Percentiles rank a stretch among this genome's conserved stretches.
These are phyloP conservation scores for Penicillium verhagenii DNA, from an alignment of 495 filamentous ascomycete genomes.

Conservation along the genomic window DNA sequence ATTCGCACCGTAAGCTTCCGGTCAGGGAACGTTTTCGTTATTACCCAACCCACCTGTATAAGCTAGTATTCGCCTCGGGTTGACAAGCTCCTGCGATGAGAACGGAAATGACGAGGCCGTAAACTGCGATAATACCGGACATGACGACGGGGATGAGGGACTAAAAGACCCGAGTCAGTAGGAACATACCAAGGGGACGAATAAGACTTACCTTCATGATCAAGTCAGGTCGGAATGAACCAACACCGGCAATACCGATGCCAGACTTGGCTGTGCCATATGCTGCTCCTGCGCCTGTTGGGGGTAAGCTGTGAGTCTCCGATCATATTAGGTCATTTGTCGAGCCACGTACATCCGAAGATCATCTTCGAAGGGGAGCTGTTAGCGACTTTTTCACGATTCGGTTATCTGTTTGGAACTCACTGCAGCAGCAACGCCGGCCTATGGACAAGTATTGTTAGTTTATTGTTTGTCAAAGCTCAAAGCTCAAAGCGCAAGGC, in stretches of 20 bases:
- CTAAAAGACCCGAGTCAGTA: constrained; percentile 40
- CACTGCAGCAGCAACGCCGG: constrained; percentile 88
- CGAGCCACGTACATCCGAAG: constrained; percentile 74
- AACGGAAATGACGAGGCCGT: constrained; percentile 93
- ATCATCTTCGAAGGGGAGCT: constrained; percentile 55
- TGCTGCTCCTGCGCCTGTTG: constrained; percentile 81
- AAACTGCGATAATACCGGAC: constrained; percentile 99
- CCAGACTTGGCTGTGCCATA: constrained; percentile 98
- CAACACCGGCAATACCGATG: constrained; percentile 93
- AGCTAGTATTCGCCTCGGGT: constrained; percentile 64
- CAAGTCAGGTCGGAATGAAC: constrained; percentile 86
- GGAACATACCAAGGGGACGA: background rate
- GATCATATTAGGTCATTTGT: constrained; percentile 3
- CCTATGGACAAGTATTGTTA: constrained; percentile 51
- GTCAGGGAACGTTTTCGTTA: background rate
- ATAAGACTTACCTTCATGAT: constrained; percentile 84
- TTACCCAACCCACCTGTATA: constrained; percentile 67
- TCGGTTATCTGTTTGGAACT: constrained; percentile 46
- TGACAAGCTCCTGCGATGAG: constrained; percentile 83
- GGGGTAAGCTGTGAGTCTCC: constrained; percentile 17
- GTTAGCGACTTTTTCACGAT: constrained; percentile 12
- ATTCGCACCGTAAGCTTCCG: constrained; percentile 16
- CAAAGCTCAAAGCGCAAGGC: constrained; percentile 12
- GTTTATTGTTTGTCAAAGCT: constrained; percentile 23
- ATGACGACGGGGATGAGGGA: constrained; percentile 96